Evolutionary conservation across 164 flowering plant species (phyloP).

Genomic region (Macadamia tetraphylla): DNA sequence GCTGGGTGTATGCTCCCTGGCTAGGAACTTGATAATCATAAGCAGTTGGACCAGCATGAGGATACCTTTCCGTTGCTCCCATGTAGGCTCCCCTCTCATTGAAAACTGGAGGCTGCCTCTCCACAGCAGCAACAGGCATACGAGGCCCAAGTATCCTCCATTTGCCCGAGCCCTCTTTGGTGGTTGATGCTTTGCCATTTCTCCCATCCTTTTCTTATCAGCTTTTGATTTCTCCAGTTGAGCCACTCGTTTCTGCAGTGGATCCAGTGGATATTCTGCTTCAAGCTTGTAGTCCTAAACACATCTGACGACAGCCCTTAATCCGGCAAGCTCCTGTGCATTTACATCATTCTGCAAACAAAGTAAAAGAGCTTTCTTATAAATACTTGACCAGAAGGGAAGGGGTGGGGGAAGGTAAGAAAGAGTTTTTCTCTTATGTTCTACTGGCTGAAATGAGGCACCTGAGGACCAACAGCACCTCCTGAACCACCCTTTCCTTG

Average conservation of each 20-base stretch:
- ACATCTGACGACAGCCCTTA: constrained; percentile 44
- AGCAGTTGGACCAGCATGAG: constrained; percentile 25
- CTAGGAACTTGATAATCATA: constrained; percentile 32
- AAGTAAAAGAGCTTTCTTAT: background rate
- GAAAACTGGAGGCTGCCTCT: constrained; percentile 23
- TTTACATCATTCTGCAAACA: constrained; percentile 39
- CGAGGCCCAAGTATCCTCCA: constrained; percentile 30
- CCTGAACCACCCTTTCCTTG: constrained; percentile 33
- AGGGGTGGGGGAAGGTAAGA: background rate
- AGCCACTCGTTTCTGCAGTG: constrained; percentile 45
- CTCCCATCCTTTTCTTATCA: constrained; percentile 41
- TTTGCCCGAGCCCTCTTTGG: constrained; percentile 42
- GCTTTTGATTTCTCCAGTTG: constrained; percentile 48
- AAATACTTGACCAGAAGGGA: background rate
- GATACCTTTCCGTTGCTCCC: constrained; percentile 42
- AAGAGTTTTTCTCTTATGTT: background rate
- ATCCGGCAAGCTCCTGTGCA: constrained; percentile 54
- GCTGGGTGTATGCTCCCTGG: constrained; percentile 26
- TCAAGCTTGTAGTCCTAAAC: constrained; percentile 54
- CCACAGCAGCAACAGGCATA: constrained; percentile 17
- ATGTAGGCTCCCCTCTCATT: constrained; percentile 23
- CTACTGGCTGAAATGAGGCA: constrained; percentile 3
- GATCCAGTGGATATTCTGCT: constrained; percentile 51
- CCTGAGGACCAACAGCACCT: constrained; percentile 31
- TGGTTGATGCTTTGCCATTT: constrained; percentile 21